phyloP scores from a whole-genome alignment of 2,329 filamentous ascomycete genomes.

The Tympanopsis confertula region DNA sequence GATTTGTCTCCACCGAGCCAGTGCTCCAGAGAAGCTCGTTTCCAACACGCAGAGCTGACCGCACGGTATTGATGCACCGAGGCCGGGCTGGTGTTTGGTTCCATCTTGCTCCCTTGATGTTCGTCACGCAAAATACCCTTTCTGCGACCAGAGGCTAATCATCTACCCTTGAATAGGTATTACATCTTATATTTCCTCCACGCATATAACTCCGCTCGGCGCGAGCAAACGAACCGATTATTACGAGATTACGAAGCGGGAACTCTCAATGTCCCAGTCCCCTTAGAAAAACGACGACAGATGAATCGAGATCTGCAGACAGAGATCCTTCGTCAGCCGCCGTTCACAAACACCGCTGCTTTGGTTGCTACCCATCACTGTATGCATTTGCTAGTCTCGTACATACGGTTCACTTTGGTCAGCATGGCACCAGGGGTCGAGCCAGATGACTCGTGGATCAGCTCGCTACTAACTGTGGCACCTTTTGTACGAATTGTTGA shows the following conservation, averaged over 20 bases:
- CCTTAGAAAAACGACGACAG: constrained; percentile 15
- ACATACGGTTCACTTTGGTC: constrained; percentile 21
- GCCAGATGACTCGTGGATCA: constrained; percentile 23
- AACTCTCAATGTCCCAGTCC: constrained; percentile 20
- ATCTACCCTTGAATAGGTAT: constrained; percentile 15
- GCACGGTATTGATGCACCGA: constrained; percentile 17
- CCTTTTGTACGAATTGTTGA: constrained; percentile 24
- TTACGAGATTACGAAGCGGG: constrained; percentile 23
- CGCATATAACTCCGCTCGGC: constrained; percentile 20
- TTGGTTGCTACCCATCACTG: constrained; percentile 26
- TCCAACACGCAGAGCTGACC: not conserved
- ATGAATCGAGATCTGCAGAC: constrained; percentile 22
- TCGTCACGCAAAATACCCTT: constrained; percentile 5
- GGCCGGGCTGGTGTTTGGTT: constrained; percentile 20
- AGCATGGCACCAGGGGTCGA: constrained; percentile 20
- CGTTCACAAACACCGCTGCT: constrained; percentile 23
- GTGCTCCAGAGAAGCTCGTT: constrained; percentile 8
- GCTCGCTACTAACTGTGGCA: constrained; percentile 22
- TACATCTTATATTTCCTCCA: constrained; percentile 26
- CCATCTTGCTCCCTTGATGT: constrained; percentile 26
- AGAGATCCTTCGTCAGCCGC: constrained; percentile 21
- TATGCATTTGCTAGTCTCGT: constrained; percentile 23
- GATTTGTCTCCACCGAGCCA: constrained; percentile 18
- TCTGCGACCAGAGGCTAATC: constrained; percentile 1
- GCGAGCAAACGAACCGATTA: constrained; percentile 20